phyloP scores from a whole-genome alignment of 2,329 filamentous ascomycete genomes.

The Curvularia lunata region DNA sequence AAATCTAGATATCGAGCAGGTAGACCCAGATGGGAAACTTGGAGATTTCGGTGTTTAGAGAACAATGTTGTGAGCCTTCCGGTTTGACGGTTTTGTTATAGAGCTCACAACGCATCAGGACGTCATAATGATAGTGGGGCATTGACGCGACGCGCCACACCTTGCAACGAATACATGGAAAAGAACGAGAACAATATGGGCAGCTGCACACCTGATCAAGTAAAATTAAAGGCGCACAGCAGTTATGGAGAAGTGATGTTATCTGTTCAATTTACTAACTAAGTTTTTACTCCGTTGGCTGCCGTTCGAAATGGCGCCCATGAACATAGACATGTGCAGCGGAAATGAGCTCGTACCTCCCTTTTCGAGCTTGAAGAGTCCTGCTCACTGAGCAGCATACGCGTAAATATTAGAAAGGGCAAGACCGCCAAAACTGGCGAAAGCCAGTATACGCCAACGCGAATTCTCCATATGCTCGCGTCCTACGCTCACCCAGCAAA shows the following conservation, averaged over 20 bases:
- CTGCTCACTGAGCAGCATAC: conserved; percentile 23
- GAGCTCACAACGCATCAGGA: conserved; percentile 16
- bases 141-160: conserved; percentile 27
- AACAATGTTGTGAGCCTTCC: conserved; percentile 14
- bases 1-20: not conserved
- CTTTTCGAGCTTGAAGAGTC: conserved; percentile 6
- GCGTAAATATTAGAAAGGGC: conserved; percentile 18
- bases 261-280: conserved; percentile 16
- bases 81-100: conserved; percentile 18
- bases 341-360: conserved; percentile 4
- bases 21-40: not conserved
- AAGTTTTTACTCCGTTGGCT: conserved; percentile 15
- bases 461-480: conserved; percentile 4
- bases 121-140: conserved; percentile 34
- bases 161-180: conserved; percentile 5
- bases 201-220: too few relatives aligned
- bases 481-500: not conserved
- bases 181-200: not conserved
- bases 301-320: conserved; percentile 3
- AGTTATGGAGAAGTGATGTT: not conserved
- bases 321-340: conserved; percentile 5
- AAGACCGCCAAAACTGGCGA: conserved; percentile 1
- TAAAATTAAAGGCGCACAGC: not conserved
- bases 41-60: conserved; percentile 1
- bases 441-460: conserved; percentile 2